Evolutionary conservation across 2,329 filamentous ascomycete genomes (phyloP).

Genomic region (Tolypocladium cylindrosporum): DNA sequence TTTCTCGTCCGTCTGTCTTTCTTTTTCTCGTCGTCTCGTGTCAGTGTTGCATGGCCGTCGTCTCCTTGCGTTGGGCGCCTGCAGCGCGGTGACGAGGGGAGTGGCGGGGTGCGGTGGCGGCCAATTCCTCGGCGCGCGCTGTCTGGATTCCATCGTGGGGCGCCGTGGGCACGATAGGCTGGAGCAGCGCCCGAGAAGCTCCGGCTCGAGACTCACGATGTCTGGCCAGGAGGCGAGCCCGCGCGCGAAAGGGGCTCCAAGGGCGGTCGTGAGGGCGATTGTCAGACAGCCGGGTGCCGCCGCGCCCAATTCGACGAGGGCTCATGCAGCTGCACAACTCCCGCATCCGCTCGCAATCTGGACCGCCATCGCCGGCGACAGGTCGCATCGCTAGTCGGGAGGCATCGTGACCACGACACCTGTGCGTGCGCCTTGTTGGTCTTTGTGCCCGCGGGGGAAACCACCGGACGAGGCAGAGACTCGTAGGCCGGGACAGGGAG

Average conservation of each 20-base stretch:
- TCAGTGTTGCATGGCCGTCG: neutral
- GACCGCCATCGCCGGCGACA: neutral
- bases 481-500: neutral
- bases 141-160: neutral
- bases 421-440: neutral
- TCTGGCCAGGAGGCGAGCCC: neutral
- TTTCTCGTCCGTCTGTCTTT: neutral
- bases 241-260: neutral
- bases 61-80: neutral
- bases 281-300: neutral
- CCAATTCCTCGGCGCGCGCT: neutral
- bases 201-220: neutral
- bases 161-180: neutral
- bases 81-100: neutral
- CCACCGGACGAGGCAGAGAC: neutral
- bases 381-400: neutral
- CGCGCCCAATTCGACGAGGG: neutral
- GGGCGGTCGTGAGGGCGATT: too few species aligned
- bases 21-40: neutral
- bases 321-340: neutral
- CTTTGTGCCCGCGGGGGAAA: neutral
- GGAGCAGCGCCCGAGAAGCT: neutral
- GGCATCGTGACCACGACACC: neutral
- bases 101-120: neutral
- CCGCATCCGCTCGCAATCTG: neutral